Conservation (phyloP, 192 early-diverging fungal species). For the Mortierella hygrophila region DNA sequence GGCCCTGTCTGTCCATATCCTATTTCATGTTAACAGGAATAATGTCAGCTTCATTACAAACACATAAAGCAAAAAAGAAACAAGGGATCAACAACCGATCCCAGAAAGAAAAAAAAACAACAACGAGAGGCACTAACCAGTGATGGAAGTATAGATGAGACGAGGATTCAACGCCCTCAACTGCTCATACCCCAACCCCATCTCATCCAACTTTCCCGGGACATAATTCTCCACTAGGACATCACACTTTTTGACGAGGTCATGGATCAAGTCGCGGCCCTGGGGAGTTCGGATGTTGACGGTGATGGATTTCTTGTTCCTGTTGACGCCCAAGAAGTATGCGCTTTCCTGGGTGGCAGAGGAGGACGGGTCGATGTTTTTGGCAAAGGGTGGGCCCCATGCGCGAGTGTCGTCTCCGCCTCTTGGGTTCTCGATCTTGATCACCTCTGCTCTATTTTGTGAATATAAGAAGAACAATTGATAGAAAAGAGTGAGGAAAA, state of each 20-base stretch:
- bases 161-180: slow-evolving; percentile 75
- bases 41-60: not conserved
- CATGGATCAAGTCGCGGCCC: slow-evolving; percentile 73
- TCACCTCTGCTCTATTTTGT: slow-evolving; percentile 77
- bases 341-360: slow-evolving; percentile 69
- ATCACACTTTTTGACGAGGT: slow-evolving; percentile 77
- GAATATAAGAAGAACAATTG: not conserved
- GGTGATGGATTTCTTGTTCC: slow-evolving; percentile 92
- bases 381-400: slow-evolving; percentile 81
- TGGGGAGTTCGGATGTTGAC: slow-evolving; percentile 79
- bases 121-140: slow-evolving; percentile 32
- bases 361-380: slow-evolving; percentile 38
- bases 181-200: slow-evolving; percentile 82
- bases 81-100: not conserved
- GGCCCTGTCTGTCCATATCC: slow-evolving; percentile 91
- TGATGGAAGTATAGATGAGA: slow-evolving; percentile 88
- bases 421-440: slow-evolving; percentile 87
- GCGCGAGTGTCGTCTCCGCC: slow-evolving; percentile 88
- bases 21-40: slow-evolving; percentile 35
- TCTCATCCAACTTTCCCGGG: slow-evolving; percentile 84
- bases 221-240: slow-evolving; percentile 93
- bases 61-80: too few species aligned
- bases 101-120: not conserved
- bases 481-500: not conserved
- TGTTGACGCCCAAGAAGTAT: slow-evolving; percentile 91